These are phyloP conservation scores for Rubroboletus satanas DNA, from an alignment of 768 basidiomycete species.

Conservation along the genomic window DNA sequence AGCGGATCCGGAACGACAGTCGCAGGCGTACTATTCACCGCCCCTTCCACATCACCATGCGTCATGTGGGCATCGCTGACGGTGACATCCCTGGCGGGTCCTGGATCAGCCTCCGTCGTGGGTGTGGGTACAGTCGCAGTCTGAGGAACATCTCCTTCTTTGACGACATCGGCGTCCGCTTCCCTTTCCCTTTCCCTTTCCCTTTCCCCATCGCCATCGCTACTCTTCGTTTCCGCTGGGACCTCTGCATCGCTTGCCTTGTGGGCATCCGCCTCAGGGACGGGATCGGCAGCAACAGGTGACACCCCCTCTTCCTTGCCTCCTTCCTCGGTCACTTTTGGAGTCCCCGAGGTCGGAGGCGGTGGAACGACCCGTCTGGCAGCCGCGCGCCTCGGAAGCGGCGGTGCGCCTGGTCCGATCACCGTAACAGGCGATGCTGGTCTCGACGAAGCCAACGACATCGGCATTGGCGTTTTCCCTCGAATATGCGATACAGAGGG, in stretches of 20 bases:
- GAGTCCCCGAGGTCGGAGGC: slow-evolving; percentile 8
- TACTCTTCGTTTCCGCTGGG: slow-evolving; percentile 1
- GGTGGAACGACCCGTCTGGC: slow-evolving; percentile 40
- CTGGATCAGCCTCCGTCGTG: background rate
- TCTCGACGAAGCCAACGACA: slow-evolving; percentile 35
- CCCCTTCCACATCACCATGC: background rate
- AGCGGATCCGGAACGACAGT: background rate
- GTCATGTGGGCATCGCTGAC: background rate
- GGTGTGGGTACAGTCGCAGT: background rate
- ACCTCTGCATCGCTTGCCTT: background rate
- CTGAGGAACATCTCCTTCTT: background rate
- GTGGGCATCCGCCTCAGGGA: background rate
- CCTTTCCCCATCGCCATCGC: background rate
- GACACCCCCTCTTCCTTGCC: slow-evolving; percentile 4
- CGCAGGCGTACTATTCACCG: background rate
- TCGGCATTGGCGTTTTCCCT: slow-evolving; percentile 16
- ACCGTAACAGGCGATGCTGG: slow-evolving; percentile 34
- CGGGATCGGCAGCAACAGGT: background rate
- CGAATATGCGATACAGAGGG: slow-evolving; percentile 8
- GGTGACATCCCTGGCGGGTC: background rate
- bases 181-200: background rate
- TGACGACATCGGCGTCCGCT: background rate
- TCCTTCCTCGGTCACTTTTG: background rate
- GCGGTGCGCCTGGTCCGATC: slow-evolving; percentile 38
- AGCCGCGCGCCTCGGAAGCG: slow-evolving; percentile 63